Conservation (phyloP, 2,329 filamentous ascomycete genomes). For the Paracorniculantispora psalliotae region DNA sequence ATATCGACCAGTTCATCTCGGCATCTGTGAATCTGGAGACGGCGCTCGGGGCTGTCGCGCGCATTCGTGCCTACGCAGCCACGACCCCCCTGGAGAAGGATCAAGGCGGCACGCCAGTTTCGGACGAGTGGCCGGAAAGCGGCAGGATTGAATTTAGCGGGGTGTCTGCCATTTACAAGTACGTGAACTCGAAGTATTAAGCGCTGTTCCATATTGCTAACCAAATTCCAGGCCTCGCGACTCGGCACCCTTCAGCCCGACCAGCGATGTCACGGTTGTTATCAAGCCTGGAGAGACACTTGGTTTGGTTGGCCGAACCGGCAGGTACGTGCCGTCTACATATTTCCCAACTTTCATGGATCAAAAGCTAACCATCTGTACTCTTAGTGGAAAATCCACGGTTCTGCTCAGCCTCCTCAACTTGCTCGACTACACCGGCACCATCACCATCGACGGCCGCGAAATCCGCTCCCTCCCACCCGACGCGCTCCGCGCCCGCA, state of each 20-base stretch:
- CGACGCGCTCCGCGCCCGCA: background rate
- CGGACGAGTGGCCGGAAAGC: background rate
- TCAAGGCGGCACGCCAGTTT: background rate
- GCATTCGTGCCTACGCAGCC: conserved; percentile 13
- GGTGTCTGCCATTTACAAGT: background rate
- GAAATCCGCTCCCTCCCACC: background rate
- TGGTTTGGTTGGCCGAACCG: background rate
- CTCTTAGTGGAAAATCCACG: background rate
- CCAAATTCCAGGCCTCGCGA: background rate
- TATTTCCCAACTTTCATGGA: background rate
- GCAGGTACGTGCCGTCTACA: background rate
- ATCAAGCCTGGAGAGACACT: background rate
- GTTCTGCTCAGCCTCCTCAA: background rate
- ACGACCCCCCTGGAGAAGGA: conserved; percentile 2
- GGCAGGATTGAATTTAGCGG: background rate
- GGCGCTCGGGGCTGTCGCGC: conserved; percentile 20
- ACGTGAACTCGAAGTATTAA: background rate
- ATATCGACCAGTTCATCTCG: background rate
- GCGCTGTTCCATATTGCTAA: background rate
- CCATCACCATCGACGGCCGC: background rate
- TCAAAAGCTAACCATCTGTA: no score
- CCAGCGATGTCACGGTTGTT: background rate
- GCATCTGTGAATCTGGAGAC: conserved; percentile 16
- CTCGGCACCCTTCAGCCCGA: background rate
- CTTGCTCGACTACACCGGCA: background rate